phyloP scores from a whole-genome alignment of 2,329 filamentous ascomycete genomes.

The Fusarium zealandicum region DNA sequence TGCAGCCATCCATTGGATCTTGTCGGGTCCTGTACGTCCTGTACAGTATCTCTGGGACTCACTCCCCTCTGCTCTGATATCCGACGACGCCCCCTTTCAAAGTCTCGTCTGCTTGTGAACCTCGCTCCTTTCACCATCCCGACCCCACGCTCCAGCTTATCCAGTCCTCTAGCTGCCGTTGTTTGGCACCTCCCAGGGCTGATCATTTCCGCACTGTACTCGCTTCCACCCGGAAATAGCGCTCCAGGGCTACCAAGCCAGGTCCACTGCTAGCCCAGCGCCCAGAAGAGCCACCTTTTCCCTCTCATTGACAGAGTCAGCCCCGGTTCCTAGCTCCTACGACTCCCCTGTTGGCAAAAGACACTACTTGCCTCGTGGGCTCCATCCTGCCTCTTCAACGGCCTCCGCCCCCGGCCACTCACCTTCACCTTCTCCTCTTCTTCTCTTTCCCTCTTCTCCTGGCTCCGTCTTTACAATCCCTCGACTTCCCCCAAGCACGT shows the following conservation, averaged over 20 bases:
- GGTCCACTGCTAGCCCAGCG: constrained; percentile 2
- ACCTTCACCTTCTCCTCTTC: constrained; percentile 22
- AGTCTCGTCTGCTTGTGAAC: not conserved
- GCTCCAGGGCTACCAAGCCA: not conserved
- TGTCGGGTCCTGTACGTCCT: too few relatives aligned
- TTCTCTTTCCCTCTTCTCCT: constrained; percentile 19
- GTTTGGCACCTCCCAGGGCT: not conserved
- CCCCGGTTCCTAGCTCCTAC: constrained; percentile 11
- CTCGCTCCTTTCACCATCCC: not conserved
- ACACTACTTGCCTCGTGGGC: constrained; percentile 25
- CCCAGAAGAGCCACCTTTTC: constrained; percentile 5
- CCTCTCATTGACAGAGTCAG: constrained; percentile 17
- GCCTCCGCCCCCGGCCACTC: constrained; percentile 34
- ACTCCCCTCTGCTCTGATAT: too few relatives aligned
- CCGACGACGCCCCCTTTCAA: too few relatives aligned
- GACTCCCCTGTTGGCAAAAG: constrained; percentile 25
- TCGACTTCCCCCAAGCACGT: constrained; percentile 9
- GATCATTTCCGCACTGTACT: constrained; percentile 19
- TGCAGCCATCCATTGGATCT: constrained; percentile 22
- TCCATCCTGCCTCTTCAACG: constrained; percentile 37
- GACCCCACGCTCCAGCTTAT: not conserved
- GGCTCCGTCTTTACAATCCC: constrained; percentile 4
- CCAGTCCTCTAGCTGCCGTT: not conserved
- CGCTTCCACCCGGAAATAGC: constrained; percentile 26
- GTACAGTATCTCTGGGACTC: not conserved